Conservation (phyloP, 352 stramenopile species). For the Plasmopara viticola region DNA sequence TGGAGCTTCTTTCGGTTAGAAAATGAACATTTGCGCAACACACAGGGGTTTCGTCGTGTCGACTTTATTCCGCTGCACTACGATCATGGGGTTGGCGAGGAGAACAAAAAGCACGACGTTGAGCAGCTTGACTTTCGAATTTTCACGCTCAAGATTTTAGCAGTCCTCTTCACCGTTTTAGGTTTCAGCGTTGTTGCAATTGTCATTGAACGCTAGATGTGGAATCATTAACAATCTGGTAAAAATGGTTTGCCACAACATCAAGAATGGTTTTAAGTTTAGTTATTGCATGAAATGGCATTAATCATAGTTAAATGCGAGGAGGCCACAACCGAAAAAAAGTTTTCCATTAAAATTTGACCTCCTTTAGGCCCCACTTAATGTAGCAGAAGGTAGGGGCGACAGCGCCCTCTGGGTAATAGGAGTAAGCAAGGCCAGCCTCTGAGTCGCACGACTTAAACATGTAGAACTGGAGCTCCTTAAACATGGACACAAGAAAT, state of each 20-base stretch:
- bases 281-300: not conserved
- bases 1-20: slow-evolving; percentile 85
- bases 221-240: too few species aligned
- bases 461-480: slow-evolving; percentile 68
- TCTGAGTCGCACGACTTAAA: slow-evolving; percentile 60
- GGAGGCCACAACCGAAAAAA: too few species aligned
- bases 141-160: slow-evolving; percentile 47
- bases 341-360: slow-evolving; percentile 45
- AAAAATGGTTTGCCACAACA: too few species aligned
- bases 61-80: slow-evolving; percentile 84
- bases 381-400: slow-evolving; percentile 58
- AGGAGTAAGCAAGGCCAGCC: slow-evolving; percentile 54
- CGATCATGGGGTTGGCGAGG: slow-evolving; percentile 58
- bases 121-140: slow-evolving; percentile 39
- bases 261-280: too few species aligned
- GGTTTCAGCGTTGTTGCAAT: slow-evolving; percentile 46
- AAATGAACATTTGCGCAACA: slow-evolving; percentile 85
- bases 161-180: slow-evolving; percentile 38
- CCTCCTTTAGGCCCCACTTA: slow-evolving; percentile 65
- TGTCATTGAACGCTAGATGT: slow-evolving; percentile 27
- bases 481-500: slow-evolving; percentile 55
- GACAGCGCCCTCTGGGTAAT: slow-evolving; percentile 51
- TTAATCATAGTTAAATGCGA: not conserved
- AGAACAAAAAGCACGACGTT: slow-evolving; percentile 35
- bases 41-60: slow-evolving; percentile 71